Conservation (phyloP, 1,139 yeast species). For the Saccharomycopsis crataegensis region DNA sequence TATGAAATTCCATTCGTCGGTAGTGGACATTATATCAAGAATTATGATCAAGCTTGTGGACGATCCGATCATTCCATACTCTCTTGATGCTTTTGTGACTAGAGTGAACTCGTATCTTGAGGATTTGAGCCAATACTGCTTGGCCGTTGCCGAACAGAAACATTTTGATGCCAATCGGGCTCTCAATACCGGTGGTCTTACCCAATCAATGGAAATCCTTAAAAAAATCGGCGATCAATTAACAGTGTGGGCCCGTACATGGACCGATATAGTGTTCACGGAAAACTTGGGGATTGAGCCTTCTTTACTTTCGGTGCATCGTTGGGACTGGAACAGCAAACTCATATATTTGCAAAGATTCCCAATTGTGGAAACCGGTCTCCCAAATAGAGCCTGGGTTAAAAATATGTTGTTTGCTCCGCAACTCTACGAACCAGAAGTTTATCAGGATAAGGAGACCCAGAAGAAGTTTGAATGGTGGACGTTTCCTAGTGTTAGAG, state of each 20-base stretch:
- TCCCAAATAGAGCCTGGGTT: constrained; percentile 56
- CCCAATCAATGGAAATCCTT: constrained; percentile 29
- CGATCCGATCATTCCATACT: constrained; percentile 69
- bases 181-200: constrained; percentile 27
- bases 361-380: constrained; percentile 41
- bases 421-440: constrained; percentile 49
- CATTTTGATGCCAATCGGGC: background rate
- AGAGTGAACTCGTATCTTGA: constrained; percentile 38
- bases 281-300: constrained; percentile 52
- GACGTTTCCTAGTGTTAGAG: constrained; percentile 71
- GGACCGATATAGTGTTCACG: constrained; percentile 40
- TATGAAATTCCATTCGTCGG: constrained; percentile 48
- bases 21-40: constrained; percentile 51
- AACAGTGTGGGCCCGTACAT: constrained; percentile 35
- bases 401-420: constrained; percentile 68
- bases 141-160: constrained; percentile 21
- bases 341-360: constrained; percentile 50
- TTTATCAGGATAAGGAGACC: constrained; percentile 2
- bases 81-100: constrained; percentile 43
- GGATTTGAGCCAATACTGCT: constrained; percentile 43
- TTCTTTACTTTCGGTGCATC: constrained; percentile 54
- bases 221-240: constrained; percentile 35
- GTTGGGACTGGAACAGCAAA: constrained; percentile 77
- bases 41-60: constrained; percentile 55
- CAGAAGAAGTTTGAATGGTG: constrained; percentile 44